Base-by-base conservation (phyloP, 352 stramenopile genomes). In the Phytophthora boehmeriae region DNA sequence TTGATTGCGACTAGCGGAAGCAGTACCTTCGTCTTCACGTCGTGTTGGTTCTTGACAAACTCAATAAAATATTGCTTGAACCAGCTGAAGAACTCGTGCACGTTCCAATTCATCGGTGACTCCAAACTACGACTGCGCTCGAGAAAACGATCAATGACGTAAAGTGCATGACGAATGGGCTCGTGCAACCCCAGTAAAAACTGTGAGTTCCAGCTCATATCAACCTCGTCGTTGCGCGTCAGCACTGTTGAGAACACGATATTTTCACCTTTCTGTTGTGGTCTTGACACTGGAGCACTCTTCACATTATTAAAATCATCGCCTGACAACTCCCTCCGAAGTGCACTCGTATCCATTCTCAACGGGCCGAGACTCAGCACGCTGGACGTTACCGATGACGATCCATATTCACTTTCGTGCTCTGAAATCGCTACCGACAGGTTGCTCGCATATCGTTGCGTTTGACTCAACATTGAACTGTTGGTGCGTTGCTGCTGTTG, bases 11-110 rank as follows among this genome's bases (percentile, higher is more conserved):
- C 49, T 13, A 92, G 61, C 13, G 86, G 86, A 2, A 89, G 54
- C 8, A 93, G 59, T 17, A 92, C 80, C 17, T 72, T 77, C 11
- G 62, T 74, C 54, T 95, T 95, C 20, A 89, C 66, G 19, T 90
- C 68, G 46, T 89, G 75, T 63, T 95, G 86, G 42, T 78, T 80
- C 38, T 71, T 79, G 14, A 95, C 56, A 59, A 92, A 93, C 54
- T 91, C 83, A 42, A 91, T 75, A 63, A 95, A 95, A 35, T 93
- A 71, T 17, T 75, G 74, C 57, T 86, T 89, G 61, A 95, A 95
- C 82, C 83, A 95, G 22, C 47, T 51, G 54, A 95, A 93, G 59
- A 93, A 93, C 66, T 89, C 86, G 23, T 51, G 53, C 20, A 86
- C 75, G 49, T 88, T 88, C 70, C 68, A 81, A 46, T 84, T 78